Conservation (phyloP, 768 basidiomycete species). For the Kwoniella sp. region DNA sequence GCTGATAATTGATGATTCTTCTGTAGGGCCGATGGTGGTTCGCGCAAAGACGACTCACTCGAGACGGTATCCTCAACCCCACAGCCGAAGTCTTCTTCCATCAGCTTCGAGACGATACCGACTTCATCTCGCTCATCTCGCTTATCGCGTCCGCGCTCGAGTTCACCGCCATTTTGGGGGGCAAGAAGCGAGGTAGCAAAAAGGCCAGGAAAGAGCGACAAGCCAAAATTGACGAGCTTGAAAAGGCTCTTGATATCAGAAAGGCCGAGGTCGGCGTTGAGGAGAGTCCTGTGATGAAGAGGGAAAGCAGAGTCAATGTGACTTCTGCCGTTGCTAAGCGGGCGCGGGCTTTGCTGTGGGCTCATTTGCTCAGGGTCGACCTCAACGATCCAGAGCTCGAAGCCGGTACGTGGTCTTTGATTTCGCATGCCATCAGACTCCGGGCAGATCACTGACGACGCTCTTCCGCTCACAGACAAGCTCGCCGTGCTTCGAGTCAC, state of each 20-base stretch:
- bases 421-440: background rate
- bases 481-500: slow-evolving; percentile 69
- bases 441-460: background rate
- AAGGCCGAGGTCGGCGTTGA: slow-evolving; percentile 47
- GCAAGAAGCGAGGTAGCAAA: slow-evolving; percentile 49
- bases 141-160: slow-evolving; percentile 63
- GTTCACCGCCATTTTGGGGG: slow-evolving; percentile 46
- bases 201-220: slow-evolving; percentile 53
- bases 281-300: slow-evolving; percentile 35
- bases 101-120: slow-evolving; percentile 74
- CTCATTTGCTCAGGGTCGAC: slow-evolving; percentile 75
- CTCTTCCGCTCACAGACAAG: slow-evolving; percentile 64
- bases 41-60: slow-evolving; percentile 81
- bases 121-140: slow-evolving; percentile 70
- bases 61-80: slow-evolving; percentile 80
- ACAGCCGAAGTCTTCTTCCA: slow-evolving; percentile 90
- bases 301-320: slow-evolving; percentile 39
- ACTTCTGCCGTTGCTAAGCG: slow-evolving; percentile 54
- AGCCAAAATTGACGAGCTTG: slow-evolving; percentile 52
- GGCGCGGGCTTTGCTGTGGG: slow-evolving; percentile 76
- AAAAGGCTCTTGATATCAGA: slow-evolving; percentile 48
- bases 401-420: slow-evolving; percentile 62
- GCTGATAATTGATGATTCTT: background rate
- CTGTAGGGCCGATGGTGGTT: slow-evolving; percentile 93
- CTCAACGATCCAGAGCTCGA: slow-evolving; percentile 63